phyloP scores from a whole-genome alignment of 2,329 filamentous ascomycete genomes.

The Aspergillus oerlinghausenensis region DNA sequence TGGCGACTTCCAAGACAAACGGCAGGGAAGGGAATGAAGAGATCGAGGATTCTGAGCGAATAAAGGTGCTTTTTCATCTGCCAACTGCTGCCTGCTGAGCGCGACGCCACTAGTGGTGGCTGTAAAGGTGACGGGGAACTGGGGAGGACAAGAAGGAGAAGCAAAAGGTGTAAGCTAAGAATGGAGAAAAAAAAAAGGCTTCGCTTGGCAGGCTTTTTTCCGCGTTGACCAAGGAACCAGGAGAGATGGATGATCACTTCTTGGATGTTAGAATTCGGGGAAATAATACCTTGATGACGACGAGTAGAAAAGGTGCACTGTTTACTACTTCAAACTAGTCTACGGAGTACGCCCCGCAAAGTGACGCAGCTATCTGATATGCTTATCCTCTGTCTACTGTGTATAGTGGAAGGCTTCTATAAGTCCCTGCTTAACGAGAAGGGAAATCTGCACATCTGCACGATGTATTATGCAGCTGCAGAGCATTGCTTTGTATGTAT shows the following conservation, averaged over 20 bases:
- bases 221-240: slow-evolving; percentile 11
- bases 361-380: not conserved
- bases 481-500: not conserved
- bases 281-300: not conserved
- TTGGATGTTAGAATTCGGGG: not conserved
- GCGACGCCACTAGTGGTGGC: not conserved
- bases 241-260: slow-evolving; percentile 7
- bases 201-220: not conserved
- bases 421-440: not conserved
- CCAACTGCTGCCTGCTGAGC: not conserved
- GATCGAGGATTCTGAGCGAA: not conserved
- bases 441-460: not conserved
- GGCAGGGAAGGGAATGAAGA: not conserved
- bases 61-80: not conserved
- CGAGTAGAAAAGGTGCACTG: not conserved
- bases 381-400: not conserved
- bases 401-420: not conserved
- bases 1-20: not conserved
- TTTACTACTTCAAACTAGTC: not conserved
- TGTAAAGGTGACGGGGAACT: slow-evolving; percentile 3
- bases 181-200: not conserved
- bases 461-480: not conserved
- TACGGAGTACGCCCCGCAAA: not conserved
- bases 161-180: not conserved
- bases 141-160: slow-evolving; percentile 3